These are phyloP conservation scores for Cochlearia excelsa DNA, from an alignment of 345 rosid species.

Conservation along the genomic window DNA sequence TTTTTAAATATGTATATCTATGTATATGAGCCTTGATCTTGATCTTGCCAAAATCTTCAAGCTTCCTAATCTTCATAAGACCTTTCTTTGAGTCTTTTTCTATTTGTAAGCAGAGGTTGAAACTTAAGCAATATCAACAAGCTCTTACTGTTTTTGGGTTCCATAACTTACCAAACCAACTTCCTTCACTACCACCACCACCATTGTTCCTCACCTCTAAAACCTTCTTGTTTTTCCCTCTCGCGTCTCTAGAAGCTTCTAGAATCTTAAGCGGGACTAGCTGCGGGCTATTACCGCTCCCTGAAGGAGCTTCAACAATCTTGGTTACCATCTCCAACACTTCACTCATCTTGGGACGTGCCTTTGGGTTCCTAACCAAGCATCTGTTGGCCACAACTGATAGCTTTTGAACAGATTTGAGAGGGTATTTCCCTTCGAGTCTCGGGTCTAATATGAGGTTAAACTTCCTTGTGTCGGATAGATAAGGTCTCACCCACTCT, in stretches of 20 bases:
- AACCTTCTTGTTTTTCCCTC: slow-evolving; percentile 38
- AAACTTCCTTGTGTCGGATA: slow-evolving; percentile 59
- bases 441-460: slow-evolving; percentile 61
- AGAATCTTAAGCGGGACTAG: slow-evolving; percentile 41
- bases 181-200: slow-evolving; percentile 32
- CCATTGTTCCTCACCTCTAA: slow-evolving; percentile 35
- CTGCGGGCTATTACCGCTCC: slow-evolving; percentile 35
- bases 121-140: slow-evolving; percentile 35
- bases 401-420: slow-evolving; percentile 59
- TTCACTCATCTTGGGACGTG: slow-evolving; percentile 90
- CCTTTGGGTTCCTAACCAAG: slow-evolving; percentile 62
- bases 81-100: slow-evolving; percentile 9
- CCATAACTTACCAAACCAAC: slow-evolving; percentile 48
- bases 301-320: slow-evolving; percentile 48
- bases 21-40: slow-evolving; percentile 3
- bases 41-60: slow-evolving; percentile 7
- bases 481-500: slow-evolving; percentile 78
- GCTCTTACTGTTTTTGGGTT: slow-evolving; percentile 46
- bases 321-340: slow-evolving; percentile 64
- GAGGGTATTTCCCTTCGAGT: slow-evolving; percentile 50
- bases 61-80: slow-evolving; percentile 8
- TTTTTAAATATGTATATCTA: not conserved
- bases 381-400: slow-evolving; percentile 70
- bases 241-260: slow-evolving; percentile 25
- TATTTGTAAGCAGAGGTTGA: slow-evolving; percentile 1